Evolutionary conservation across 176 grass and related monocot genomes (phyloP).

Genomic region (Canna indica): DNA sequence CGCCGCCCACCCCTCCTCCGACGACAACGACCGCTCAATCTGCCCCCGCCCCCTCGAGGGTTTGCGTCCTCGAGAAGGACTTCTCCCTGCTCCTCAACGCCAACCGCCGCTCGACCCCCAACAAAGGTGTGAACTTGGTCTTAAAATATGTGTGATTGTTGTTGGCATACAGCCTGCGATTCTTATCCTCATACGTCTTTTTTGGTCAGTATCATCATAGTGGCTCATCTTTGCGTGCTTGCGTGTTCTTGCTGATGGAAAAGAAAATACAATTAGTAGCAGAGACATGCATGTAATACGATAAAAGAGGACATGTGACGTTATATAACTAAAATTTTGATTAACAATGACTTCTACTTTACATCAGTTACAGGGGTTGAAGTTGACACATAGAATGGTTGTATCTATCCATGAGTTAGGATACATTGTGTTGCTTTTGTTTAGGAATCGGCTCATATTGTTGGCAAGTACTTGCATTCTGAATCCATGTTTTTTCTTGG

Average conservation of each 20-base stretch:
- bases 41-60: conserved; percentile 23
- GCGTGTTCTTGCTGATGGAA: too few species aligned
- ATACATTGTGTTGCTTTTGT: neutral
- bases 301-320: too few species aligned
- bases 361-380: too few species aligned
- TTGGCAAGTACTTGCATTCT: conserved; percentile 4
- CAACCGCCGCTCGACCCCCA: neutral
- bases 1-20: conserved; percentile 9
- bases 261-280: too few species aligned
- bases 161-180: neutral
- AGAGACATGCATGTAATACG: too few species aligned
- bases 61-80: conserved; percentile 42
- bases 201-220: neutral
- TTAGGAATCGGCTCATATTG: neutral
- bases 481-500: conserved; percentile 12
- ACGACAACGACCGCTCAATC: neutral
- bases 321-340: too few species aligned
- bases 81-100: neutral
- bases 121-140: neutral
- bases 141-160: neutral
- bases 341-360: too few species aligned
- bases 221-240: too few species aligned
- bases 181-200: neutral
- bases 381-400: neutral
- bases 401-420: neutral